Conservation (phyloP, 23 red algal species). For the Gracilariopsis chorda region DNA sequence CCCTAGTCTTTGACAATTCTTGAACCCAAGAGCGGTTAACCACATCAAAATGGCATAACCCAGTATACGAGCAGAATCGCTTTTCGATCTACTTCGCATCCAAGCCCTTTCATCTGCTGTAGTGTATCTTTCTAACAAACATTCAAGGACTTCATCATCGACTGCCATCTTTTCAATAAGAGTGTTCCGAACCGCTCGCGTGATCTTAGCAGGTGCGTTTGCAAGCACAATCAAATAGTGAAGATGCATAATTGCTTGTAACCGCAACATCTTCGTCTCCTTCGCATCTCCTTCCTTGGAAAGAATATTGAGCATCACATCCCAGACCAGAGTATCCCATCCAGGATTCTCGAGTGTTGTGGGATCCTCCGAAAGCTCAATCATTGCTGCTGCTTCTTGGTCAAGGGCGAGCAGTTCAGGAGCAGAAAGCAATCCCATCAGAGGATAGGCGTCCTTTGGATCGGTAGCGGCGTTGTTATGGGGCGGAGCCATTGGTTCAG, state of each 20-base stretch:
- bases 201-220: not conserved
- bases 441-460: constrained; percentile 47
- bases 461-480: constrained; percentile 44
- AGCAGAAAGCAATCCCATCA: constrained; percentile 16
- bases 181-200: not conserved
- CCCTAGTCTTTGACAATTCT: constrained; percentile 22
- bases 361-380: not conserved
- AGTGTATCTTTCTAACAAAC: constrained; percentile 20
- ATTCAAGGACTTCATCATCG: constrained; percentile 16
- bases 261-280: not conserved
- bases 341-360: constrained; percentile 27
- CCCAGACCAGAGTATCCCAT: constrained; percentile 59
- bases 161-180: constrained; percentile 31
- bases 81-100: constrained; percentile 9
- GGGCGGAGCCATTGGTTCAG: constrained; percentile 43
- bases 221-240: constrained; percentile 45
- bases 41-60: constrained; percentile 48
- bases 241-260: constrained; percentile 46
- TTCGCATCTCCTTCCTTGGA: not conserved
- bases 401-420: constrained; percentile 35
- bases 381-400: constrained; percentile 8
- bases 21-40: constrained; percentile 41
- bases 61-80: not conserved
- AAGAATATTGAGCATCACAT: not conserved
- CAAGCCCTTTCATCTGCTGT: not conserved